phyloP scores from a whole-genome alignment of 2,329 filamentous ascomycete species.

The Knoxdaviesia proteae region DNA sequence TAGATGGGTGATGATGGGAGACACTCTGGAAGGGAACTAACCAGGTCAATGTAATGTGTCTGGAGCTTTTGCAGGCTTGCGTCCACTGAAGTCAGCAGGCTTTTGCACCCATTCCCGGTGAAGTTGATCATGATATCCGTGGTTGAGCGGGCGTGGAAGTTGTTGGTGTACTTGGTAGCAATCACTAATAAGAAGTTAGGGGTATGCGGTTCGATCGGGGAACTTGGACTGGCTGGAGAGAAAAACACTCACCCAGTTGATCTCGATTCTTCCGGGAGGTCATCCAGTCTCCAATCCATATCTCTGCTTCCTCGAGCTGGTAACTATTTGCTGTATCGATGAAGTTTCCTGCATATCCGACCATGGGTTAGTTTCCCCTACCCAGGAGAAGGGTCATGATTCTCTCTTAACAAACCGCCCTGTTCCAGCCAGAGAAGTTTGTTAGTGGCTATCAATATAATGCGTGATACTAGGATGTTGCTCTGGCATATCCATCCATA shows the following conservation, averaged over 20 bases:
- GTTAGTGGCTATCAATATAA: no score
- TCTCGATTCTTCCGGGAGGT: conserved; percentile 40
- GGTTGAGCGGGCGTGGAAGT: conserved; percentile 24
- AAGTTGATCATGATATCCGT: conserved; percentile 28
- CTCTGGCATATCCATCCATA: no score
- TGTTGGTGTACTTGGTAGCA: conserved; percentile 47
- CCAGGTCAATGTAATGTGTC: conserved; percentile 49
- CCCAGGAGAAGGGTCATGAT: no score
- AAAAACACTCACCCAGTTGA: conserved; percentile 29
- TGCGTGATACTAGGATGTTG: no score
- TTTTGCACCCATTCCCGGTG: conserved; percentile 41
- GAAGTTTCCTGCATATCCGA: conserved; percentile 37
- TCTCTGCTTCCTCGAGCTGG: conserved; percentile 39
- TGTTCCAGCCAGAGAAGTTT: no score
- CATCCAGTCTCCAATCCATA: conserved; percentile 54
- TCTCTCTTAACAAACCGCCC: no score
- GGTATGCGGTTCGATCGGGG: neutral
- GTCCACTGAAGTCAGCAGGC: conserved; percentile 31
- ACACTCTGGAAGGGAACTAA: conserved; percentile 9
- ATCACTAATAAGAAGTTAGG: conserved; percentile 24
- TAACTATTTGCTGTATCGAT: conserved; percentile 55
- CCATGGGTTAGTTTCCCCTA: no score
- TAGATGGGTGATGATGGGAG: neutral
- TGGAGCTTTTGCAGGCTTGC: conserved; percentile 38
- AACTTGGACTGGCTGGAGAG: neutral